Base-by-base conservation (phyloP, 108 stramenopile genomes). In the Schizochytrium sp. region DNA sequence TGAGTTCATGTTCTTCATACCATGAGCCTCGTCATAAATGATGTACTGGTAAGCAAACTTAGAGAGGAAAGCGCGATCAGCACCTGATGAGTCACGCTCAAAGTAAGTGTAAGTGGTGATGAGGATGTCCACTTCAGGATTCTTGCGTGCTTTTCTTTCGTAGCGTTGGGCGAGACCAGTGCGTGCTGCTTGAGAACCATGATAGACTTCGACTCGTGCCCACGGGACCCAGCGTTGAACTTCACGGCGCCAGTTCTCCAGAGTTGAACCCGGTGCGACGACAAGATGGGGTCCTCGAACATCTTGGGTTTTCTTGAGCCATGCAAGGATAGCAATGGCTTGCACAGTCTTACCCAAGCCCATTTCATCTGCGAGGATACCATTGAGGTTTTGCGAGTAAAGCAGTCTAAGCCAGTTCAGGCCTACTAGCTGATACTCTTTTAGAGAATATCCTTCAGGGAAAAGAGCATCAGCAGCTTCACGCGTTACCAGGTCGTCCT, bases 221-320 rank as follows among this genome's bases (percentile, higher is more conserved):
- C 50, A 55, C 8, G 76, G 76, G 28, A 97, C 97, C 99, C 98
- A 98, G 28, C 97, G 96, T 88, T 96, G 94, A 56, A 98, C 95
- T 88, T 99, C 99, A 56, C 99, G 96, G 13, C 97, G 94, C 99
- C 99, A 99, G 90, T 99, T 98, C 88, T 97, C 97, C 56, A 99
- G 96, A 7, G 99, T 99, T 55, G 97, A 96, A 2, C 98, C 92
- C 2, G 99, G 99, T 4, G 92, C 98, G 58, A 98, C 98, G 3
- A 99, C 96, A 46, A 99, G 91, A 76, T 96, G 98, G 4, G 99
- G 99, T 40, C 98, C 95, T 46, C 89, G 88, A 59, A 96, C 91
- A 88, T 97, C 96, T 90, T 99, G 97, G 0, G 97, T 96, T 53
- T 96, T 93, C 76, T 91, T 95, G 17, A 89, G 73, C 88, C 97